Base-by-base conservation (phyloP, 202 grass and related monocot species). In the Carex arenaria region DNA sequence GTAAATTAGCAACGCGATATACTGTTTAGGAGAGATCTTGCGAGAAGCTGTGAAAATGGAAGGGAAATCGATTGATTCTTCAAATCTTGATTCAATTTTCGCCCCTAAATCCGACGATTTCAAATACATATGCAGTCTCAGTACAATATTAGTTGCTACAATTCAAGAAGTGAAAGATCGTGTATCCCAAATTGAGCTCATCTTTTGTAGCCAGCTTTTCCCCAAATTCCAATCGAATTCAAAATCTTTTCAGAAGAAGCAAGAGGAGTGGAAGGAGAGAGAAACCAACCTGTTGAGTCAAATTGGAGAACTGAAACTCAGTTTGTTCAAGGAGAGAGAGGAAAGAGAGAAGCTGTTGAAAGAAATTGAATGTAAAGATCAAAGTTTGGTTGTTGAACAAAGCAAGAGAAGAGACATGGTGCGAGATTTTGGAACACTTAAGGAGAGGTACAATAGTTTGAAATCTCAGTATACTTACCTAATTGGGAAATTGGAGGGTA, bases 141-240 rank as follows among this genome's bases (percentile, higher is more conserved):
- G 95, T 88, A 98, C 95, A 40, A 98, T 95, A 32, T 76, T 98
- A 14, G 95, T 95, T 57, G 92, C 95, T 72, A 93, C 88, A 73
- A 95, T 98, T 85, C 89, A 98, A 84, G 95, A 98, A 83, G 89
- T 93, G 47, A 98, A 95, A 89, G 92, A 95, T 78, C 87, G 89
- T 23, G 92, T 93, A 42, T 87, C 92, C 31, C 92, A 98, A 84
- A 95, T 98, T 20, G 95, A 98, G 86, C 88, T 93, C 71, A 89
- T 98, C 66, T 93, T 98, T 90, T 98, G 95, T 82, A 87, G 72
- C 67, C 88, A 93, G 86, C 67, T 98, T 28, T 98, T 95, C 85
- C 86, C 95, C 20, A 87, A 89, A 65, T 84, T 98, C 85, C 95
- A 98, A 85, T 85, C 88, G 54, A 95, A 72, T 52, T 85, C 78